A percentile compares a stretch with the other conserved stretches of the same genome.
phyloP scores from a whole-genome alignment of 495 filamentous ascomycete genomes.

The Penicillium pulvis region DNA sequence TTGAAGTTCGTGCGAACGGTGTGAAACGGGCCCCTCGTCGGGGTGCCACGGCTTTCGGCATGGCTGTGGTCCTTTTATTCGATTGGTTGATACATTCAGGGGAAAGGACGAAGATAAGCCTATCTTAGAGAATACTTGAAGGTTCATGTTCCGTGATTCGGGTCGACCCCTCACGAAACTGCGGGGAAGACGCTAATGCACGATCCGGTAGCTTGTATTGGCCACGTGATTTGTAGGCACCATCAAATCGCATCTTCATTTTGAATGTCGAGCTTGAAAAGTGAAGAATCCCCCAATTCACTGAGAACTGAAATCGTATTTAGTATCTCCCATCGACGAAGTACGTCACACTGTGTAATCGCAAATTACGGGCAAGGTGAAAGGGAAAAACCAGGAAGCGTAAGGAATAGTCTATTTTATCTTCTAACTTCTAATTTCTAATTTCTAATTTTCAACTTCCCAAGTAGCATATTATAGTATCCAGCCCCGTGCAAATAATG shows the following conservation, averaged over 20 bases:
- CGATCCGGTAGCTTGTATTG: neutral
- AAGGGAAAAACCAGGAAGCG: too few relatives aligned
- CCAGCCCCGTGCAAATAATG: neutral
- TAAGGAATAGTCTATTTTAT: too few relatives aligned
- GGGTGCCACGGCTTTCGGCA: constrained; percentile 5
- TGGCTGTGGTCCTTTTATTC: neutral
- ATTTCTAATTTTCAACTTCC: too few relatives aligned
- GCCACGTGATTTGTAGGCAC: neutral
- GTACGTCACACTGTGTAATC: too few relatives aligned
- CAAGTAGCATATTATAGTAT: neutral
- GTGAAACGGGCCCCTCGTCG: constrained; percentile 1
- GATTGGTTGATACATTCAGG: neutral
- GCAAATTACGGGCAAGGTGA: too few relatives aligned
- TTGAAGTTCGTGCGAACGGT: neutral
- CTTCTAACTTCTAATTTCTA: too few relatives aligned
- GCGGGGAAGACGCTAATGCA: constrained; percentile 4
- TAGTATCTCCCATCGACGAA: too few relatives aligned
- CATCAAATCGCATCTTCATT: too few relatives aligned
- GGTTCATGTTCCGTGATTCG: neutral
- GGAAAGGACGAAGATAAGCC: neutral
- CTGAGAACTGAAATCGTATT: too few relatives aligned
- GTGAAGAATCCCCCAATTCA: too few relatives aligned
- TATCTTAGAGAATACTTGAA: neutral
- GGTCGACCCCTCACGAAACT: constrained; percentile 5
- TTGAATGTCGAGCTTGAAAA: too few relatives aligned